A percentile compares a stretch with the other conserved stretches of the same genome.
Evolutionary conservation across 495 filamentous ascomycete species (phyloP).

Genomic region (Aspergillus coremiiformis): DNA sequence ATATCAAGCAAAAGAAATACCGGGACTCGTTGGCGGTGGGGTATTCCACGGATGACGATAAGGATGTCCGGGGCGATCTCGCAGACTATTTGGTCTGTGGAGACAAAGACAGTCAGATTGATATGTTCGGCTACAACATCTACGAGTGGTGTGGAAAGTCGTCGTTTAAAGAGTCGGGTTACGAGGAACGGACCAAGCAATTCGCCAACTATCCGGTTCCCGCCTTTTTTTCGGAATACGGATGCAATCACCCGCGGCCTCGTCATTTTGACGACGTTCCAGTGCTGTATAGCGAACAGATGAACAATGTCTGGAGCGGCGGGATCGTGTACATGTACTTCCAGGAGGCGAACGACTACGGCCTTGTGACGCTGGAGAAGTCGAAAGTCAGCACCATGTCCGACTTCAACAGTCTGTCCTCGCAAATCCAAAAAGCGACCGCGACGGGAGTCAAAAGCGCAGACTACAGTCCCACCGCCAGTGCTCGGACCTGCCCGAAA

Average conservation of each 20-base stretch:
- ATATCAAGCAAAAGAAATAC: slow-evolving; percentile 71
- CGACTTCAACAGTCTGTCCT: slow-evolving; percentile 67
- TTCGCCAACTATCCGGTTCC: slow-evolving; percentile 81
- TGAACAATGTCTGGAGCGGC: slow-evolving; percentile 84
- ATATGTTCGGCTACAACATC: slow-evolving; percentile 98
- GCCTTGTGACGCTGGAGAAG: slow-evolving; percentile 59
- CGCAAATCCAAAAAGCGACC: slow-evolving; percentile 55
- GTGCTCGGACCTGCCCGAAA: slow-evolving; percentile 60
- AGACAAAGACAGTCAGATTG: slow-evolving; percentile 55
- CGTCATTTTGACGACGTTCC: slow-evolving; percentile 77
- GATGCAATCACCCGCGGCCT: slow-evolving; percentile 71
- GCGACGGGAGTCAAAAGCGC: slow-evolving; percentile 54
- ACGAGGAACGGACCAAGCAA: slow-evolving; percentile 65
- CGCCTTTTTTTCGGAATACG: slow-evolving; percentile 94
- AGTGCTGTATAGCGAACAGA: slow-evolving; percentile 67
- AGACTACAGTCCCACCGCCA: slow-evolving; percentile 70
- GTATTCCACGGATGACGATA: slow-evolving; percentile 87
- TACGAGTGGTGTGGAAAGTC: slow-evolving; percentile 93
- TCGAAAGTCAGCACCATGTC: slow-evolving; percentile 47
- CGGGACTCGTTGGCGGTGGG: slow-evolving; percentile 69
- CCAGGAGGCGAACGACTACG: slow-evolving; percentile 80
- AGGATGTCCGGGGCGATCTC: slow-evolving; percentile 63
- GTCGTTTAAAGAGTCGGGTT: slow-evolving; percentile 61
- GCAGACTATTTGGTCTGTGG: slow-evolving; percentile 90
- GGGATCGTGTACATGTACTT: slow-evolving; percentile 97